Conservation (phyloP, 176 grass and related monocot genomes). For the Oryza glaberrima region DNA sequence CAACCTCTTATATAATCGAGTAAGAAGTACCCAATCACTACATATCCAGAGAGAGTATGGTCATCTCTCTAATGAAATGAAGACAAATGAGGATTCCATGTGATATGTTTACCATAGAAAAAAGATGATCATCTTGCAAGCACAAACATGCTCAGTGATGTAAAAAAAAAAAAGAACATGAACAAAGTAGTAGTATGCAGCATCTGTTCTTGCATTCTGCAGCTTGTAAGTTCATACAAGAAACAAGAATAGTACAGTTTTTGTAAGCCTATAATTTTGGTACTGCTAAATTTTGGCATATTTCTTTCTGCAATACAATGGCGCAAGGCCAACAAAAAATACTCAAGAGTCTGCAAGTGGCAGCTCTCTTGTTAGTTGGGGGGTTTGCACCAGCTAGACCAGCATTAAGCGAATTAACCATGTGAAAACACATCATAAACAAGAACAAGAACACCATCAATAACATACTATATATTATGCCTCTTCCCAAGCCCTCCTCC, state of each 20-base stretch:
- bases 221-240: slow-evolving; percentile 36
- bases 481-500: slow-evolving; percentile 8
- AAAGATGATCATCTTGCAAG: not conserved
- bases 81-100: not conserved
- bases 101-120: not conserved
- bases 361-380: slow-evolving; percentile 71
- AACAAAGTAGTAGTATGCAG: not conserved
- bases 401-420: slow-evolving; percentile 45
- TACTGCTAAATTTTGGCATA: slow-evolving; percentile 48
- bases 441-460: slow-evolving; percentile 42
- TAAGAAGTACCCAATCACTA: too few species aligned
- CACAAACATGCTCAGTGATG: not conserved
- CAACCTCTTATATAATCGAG: not conserved
- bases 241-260: slow-evolving; percentile 44
- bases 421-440: slow-evolving; percentile 52
- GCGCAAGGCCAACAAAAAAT: slow-evolving; percentile 48
- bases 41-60: too few species aligned
- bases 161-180: not conserved
- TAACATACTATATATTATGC: slow-evolving; percentile 35
- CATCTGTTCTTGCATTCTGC: slow-evolving; percentile 32
- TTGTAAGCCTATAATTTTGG: slow-evolving; percentile 56
- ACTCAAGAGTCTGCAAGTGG: slow-evolving; percentile 65
- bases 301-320: slow-evolving; percentile 58
- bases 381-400: slow-evolving; percentile 51
- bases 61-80: not conserved